Percentiles rank a stretch among this genome's conserved stretches.
Conservation (phyloP, 495 filamentous ascomycete genomes). For the Neurospora tetrasperma region DNA sequence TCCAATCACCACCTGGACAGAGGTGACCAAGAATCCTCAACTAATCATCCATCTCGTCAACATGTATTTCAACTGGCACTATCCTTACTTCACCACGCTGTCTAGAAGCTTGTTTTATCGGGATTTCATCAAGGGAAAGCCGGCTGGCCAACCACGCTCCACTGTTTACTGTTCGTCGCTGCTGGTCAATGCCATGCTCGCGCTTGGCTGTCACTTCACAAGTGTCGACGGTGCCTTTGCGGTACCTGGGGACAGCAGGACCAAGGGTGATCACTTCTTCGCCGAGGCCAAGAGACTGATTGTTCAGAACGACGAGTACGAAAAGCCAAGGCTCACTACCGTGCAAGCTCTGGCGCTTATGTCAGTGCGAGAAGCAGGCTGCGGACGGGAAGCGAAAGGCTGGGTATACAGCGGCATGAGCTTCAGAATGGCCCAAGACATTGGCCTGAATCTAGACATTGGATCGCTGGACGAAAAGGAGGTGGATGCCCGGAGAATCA, state of each 20-base stretch:
- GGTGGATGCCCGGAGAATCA: slow-evolving; percentile 78
- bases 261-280: slow-evolving; percentile 95
- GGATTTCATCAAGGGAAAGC: slow-evolving; percentile 64
- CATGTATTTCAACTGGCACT: slow-evolving; percentile 99
- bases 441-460: slow-evolving; percentile 85
- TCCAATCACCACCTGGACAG: slow-evolving; percentile 75
- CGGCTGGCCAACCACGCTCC: slow-evolving; percentile 28
- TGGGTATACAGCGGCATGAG: slow-evolving; percentile 99
- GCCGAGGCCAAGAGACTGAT: slow-evolving; percentile 87
- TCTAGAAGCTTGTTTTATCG: slow-evolving; percentile 83
- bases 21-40: slow-evolving; percentile 67
- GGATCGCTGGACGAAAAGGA: slow-evolving; percentile 68
- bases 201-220: slow-evolving; percentile 94
- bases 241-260: slow-evolving; percentile 60
- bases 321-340: slow-evolving; percentile 81
- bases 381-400: slow-evolving; percentile 86
- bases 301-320: slow-evolving; percentile 85
- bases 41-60: slow-evolving; percentile 81
- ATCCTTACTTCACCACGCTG: slow-evolving; percentile 89
- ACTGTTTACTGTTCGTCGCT: slow-evolving; percentile 78
- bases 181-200: slow-evolving; percentile 92
- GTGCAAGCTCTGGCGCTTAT: slow-evolving; percentile 92
- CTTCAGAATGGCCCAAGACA: slow-evolving; percentile 95
- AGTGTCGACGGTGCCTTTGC: slow-evolving; percentile 58
- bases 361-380: slow-evolving; percentile 94